Evolutionary conservation across 2,329 filamentous ascomycete species (phyloP), one percentile per base, ranked within the genome.

Genomic region (Bipolaris gigantea): DNA sequence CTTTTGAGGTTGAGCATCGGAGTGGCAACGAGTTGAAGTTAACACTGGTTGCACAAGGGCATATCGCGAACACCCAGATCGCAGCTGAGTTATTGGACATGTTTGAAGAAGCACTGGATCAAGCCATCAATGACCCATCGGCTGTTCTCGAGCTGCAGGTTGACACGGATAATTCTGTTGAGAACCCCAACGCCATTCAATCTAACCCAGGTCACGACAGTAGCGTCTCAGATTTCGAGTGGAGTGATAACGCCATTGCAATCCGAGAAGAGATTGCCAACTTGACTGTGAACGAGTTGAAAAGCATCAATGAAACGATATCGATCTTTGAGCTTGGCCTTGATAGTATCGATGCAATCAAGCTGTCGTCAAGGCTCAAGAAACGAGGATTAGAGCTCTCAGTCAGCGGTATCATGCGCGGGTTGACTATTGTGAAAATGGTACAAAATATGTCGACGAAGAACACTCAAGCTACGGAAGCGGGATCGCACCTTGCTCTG

Each of bases 341-440:
- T 6, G 93, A 97, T 76, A 96, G 92, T 66, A 95, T 97, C 53
- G 92, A 97, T 72, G 84, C 89, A 1, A 93, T 97, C 71, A 95
- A 91, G 64, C 77, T 97, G 0, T 88, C 89, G 0, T 86, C 90
- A 0, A 82, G 85, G 48, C 78, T 96, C 2, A 88, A 83, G 59
- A 83, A 81, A 40, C 73, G 75, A 4, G 82, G 81, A 0, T 76
- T 94, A 18, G 69, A 76, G 0, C 71, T 96, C 10, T 77, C 87
- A 0, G 85, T 92, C n/a, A 89, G 90, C 61, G 79, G 81, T n/a
- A 86, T 97, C 19, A 88, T 96, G 81, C 86, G 83, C 48, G 80
- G 80, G 3, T 85, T 89, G 47, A 90, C 83, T 0, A 86, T 96
- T 33, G 71, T 80, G 0, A 82, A 76, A 3, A 89, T 95, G 69